These are phyloP conservation scores for Talaromyces sp. DNA, from an alignment of 2,329 filamentous ascomycete species.

Conservation along the genomic window DNA sequence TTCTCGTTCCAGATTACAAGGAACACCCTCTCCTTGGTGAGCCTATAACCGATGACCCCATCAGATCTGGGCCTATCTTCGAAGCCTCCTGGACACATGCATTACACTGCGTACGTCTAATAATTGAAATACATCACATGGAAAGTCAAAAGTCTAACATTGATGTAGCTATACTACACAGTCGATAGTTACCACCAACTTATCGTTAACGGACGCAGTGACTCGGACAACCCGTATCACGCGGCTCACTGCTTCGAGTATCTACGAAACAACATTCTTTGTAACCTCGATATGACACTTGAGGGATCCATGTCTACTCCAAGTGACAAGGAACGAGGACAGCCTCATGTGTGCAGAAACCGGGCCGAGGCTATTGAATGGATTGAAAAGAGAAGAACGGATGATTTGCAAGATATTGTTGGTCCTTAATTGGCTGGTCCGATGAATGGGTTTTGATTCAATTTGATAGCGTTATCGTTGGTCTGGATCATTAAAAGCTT, in stretches of 20 bases:
- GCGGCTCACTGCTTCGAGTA: conserved; percentile 17
- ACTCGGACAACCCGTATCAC: conserved; percentile 13
- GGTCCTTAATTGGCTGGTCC: conserved; percentile 11
- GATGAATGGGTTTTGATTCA: neutral
- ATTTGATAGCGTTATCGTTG: neutral
- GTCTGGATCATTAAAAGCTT: neutral
- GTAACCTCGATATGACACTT: conserved; percentile 17
- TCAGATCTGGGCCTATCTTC: conserved; percentile 13
- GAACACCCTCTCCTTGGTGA: conserved; percentile 14
- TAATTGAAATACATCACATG: too few relatives aligned
- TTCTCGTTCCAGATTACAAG: conserved; percentile 12
- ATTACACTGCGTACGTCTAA: conserved; percentile 10
- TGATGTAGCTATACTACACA: conserved; percentile 13
- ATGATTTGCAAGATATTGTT: conserved; percentile 19
- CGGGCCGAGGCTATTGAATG: conserved; percentile 12
- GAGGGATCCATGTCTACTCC: conserved; percentile 19
- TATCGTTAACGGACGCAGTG: conserved; percentile 9
- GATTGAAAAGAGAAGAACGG: conserved; percentile 18
- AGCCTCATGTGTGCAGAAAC: conserved; percentile 17
- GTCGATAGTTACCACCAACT: conserved; percentile 17
- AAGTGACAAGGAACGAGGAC: conserved; percentile 11
- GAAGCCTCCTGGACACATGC: conserved; percentile 17
- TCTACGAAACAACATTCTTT: conserved; percentile 16
- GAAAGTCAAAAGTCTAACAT: neutral
- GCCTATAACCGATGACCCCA: conserved; percentile 17